Evolutionary conservation across 257 asterid species (phyloP).

Genomic region (Catharanthus roseus): DNA sequence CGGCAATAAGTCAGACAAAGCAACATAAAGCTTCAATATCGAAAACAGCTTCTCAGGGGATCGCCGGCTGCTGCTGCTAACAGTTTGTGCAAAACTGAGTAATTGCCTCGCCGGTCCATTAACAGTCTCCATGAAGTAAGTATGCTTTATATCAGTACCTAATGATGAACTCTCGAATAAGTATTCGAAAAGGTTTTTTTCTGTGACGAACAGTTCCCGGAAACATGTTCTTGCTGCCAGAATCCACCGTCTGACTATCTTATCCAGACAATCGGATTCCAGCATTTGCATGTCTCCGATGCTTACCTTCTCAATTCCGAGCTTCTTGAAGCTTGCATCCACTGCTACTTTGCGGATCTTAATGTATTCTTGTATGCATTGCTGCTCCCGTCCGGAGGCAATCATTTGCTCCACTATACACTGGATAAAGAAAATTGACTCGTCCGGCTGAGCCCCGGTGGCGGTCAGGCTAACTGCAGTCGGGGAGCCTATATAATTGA

Average conservation of each 20-base stretch:
- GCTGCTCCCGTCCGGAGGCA: conserved; percentile 42
- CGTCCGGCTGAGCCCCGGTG: too few species aligned
- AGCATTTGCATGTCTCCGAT: conserved; percentile 61
- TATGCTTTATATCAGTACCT: conserved; percentile 47
- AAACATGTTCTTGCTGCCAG: conserved; percentile 63
- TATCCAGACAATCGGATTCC: conserved; percentile 73
- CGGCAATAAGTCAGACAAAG: conserved; percentile 64
- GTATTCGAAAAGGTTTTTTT: conserved; percentile 63
- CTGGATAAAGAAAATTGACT: too few species aligned
- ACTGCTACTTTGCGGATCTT: conserved; percentile 49
- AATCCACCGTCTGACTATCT: conserved; percentile 79
- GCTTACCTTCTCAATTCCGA: conserved; percentile 53
- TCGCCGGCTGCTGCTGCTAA: conserved; percentile 63
- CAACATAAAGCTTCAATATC: conserved; percentile 77
- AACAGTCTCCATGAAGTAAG: conserved; percentile 73
- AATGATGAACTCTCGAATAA: conserved; percentile 56
- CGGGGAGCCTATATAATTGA: too few species aligned
- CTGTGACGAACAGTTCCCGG: conserved; percentile 67
- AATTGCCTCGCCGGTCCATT: conserved; percentile 80
- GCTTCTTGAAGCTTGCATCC: conserved; percentile 46
- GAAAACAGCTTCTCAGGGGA: conserved; percentile 87
- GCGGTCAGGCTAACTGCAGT: too few species aligned
- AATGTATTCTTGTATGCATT: conserved; percentile 65
- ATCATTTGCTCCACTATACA: too few species aligned
- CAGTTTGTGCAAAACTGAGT: conserved; percentile 78